Evolutionary conservation across 495 filamentous ascomycete species (phyloP), one percentile per base, ranked within the genome.

Genomic region (Sphaerosporella brunnea): DNA sequence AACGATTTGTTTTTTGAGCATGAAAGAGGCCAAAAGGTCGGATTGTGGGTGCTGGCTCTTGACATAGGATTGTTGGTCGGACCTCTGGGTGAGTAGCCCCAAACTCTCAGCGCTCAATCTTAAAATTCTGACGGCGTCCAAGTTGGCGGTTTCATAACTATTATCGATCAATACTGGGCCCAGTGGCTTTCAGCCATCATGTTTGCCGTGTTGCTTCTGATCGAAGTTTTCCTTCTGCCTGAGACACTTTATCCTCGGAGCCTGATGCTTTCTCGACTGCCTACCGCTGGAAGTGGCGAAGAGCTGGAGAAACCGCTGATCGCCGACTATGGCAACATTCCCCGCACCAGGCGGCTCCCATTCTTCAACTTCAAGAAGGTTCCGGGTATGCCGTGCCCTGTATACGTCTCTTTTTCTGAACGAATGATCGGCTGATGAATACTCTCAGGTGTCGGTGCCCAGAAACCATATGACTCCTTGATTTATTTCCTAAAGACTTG

Each of bases 221-320:
- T 68, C 4, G 72, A 78, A 48, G 46, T 77, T 3, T 51, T 64
- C 3, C 73, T 75, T 45, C 64, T 78, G 58, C 68, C 73, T 0
- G 74, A 79, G 53, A 77, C 75, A 0, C 63, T 78, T 1, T 78
- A 78, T 49, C 75, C 75, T 0, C 66, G 75, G 9, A 65, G 62
- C 23, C 52, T 64, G 7, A 72, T 77, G 68, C 64, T 73, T 7
- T 59, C 63, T 2, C 55, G 36, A 9, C 54, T 51, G 18, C 48
- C 51, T 34, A 58, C 23, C 23, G 24, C 51, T 34, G 56, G 24
- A 18, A 24, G 32, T 23, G 2, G 1, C n/a, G n/a, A n/a, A 7
- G 23, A 37, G 11, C 20, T 65, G 36, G 65, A 68, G 43, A 65
- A 67, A 36, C 10, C 42, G 25, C 25, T 0, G 32, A 4, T 5